These are phyloP conservation scores for Aspergillus sp. DNA, from an alignment of 2,329 filamentous ascomycete genomes.

Conservation along the genomic window DNA sequence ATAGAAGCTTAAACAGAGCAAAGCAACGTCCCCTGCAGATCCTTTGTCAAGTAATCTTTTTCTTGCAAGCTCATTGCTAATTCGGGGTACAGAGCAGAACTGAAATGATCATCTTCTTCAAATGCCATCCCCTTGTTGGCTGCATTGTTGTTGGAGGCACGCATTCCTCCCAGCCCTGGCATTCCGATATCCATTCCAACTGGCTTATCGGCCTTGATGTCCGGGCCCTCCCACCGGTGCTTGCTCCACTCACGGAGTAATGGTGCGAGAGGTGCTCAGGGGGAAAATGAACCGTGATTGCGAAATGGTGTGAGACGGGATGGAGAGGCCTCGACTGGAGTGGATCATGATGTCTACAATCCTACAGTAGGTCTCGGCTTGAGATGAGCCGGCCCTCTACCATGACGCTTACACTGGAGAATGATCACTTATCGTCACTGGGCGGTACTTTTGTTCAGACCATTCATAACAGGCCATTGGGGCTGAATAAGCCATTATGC, in stretches of 20 bases:
- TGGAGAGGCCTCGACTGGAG: slow-evolving; percentile 3
- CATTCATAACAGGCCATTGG: neutral
- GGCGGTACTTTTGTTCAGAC: slow-evolving; percentile 6
- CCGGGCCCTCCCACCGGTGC: slow-evolving; percentile 13
- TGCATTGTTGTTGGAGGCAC: slow-evolving; percentile 31
- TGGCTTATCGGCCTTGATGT: slow-evolving; percentile 13
- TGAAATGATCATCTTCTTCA: slow-evolving; percentile 12
- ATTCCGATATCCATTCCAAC: slow-evolving; percentile 28
- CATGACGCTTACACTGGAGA: slow-evolving; percentile 37
- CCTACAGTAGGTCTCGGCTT: slow-evolving; percentile 6
- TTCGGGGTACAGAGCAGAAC: neutral
- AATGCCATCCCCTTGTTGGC: slow-evolving; percentile 20
- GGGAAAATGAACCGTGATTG: neutral
- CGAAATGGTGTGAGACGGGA: neutral
- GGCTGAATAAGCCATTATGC: neutral
- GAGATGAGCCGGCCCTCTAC: slow-evolving; percentile 16
- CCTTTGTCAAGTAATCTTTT: neutral
- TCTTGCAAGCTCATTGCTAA: slow-evolving; percentile 1
- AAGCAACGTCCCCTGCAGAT: slow-evolving; percentile 2
- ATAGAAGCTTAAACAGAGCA: slow-evolving; percentile 14
- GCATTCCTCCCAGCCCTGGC: slow-evolving; percentile 31
- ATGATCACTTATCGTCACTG: neutral
- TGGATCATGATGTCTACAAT: slow-evolving; percentile 10
- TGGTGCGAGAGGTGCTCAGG: neutral
- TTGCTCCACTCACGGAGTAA: slow-evolving; percentile 10